Conservation (phyloP, 345 rosid genomes). For the Gossypium anomalum region DNA sequence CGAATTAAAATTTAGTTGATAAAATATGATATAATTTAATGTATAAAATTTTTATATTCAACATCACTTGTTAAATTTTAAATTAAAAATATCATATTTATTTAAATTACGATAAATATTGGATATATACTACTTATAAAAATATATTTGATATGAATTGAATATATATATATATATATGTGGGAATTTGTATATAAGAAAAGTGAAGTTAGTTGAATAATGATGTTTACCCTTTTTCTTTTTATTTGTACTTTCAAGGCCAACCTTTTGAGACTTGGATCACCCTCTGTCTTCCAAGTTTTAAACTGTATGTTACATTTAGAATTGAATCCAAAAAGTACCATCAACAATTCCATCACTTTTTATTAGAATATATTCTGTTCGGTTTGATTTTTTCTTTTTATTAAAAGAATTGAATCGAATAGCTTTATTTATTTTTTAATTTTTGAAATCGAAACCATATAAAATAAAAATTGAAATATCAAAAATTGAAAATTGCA, state of each 20-base stretch:
- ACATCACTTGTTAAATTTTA: no score
- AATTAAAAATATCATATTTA: no score
- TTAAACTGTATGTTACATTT: not conserved
- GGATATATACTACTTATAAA: not conserved
- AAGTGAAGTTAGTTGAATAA: constrained; percentile 20
- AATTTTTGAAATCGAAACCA: no score
- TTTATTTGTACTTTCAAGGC: constrained; percentile 35
- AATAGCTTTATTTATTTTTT: no score
- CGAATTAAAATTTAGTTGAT: no score
- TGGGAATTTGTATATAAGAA: not conserved
- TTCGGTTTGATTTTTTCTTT: no score
- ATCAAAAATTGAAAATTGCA: no score
- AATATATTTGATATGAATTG: not conserved
- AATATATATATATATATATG: not conserved
- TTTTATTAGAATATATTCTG: not conserved
- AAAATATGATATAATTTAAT: no score
- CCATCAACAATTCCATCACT: not conserved
- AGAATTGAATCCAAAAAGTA: not conserved
- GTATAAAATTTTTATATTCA: no score
- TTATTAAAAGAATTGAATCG: no score
- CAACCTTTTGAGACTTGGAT: constrained; percentile 39
- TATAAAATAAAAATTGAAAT: no score
- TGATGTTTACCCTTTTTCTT: constrained; percentile 40
- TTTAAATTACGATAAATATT: no score
- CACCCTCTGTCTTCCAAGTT: constrained; percentile 16